Evolutionary conservation across 495 filamentous ascomycete genomes (phyloP), one percentile per base, ranked within the genome.

Genomic region (Monascus purpureus): DNA sequence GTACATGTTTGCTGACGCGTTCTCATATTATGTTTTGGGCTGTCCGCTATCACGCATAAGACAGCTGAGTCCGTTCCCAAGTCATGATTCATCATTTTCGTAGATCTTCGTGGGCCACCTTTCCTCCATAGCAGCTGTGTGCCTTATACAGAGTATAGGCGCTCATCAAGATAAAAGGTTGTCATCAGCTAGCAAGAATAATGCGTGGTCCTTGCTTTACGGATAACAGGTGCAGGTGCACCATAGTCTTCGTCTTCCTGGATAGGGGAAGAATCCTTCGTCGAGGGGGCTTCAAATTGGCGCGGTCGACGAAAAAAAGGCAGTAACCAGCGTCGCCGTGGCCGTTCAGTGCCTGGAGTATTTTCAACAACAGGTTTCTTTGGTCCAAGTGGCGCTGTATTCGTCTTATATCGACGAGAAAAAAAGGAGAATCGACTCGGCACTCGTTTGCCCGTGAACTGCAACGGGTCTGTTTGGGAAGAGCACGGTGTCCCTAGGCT

Each of bases 211-310:
- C 46, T 36, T 6, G 37, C 47, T 27, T 65, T 65, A 0, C 46
- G 51, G 6, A 62, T 48, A 6, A 59, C 38, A 0, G 59, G 59
- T 3, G 57, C 49, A 4, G 59, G 57, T 2, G 53, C 61, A 17
- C 47, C n/a, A n/a, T n/a, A n/a, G n/a, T n/a, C n/a, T n/a, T n/a
- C 50, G 9, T 58, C 52, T n/a, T 52, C 45, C 1, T 41, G 7
- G 4, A 17, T 37, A 20, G 54, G 46, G 1, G 31, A 26, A 9
- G 40, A 32, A 6, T 57, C 53, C 6, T 45, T 28, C 2, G 42
- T 46, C 5, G 50, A 48, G 0, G 59, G 49, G 5, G 40, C 42
- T 23, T 58, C 49, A 0, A 50, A 36, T 11, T 43, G 44, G 8
- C 50, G 53, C 3, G 47, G 57, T 20, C 33, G 42, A 31, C 61